Conservation (phyloP, 2,329 filamentous ascomycete genomes). For the Fusarium mangiferae region DNA sequence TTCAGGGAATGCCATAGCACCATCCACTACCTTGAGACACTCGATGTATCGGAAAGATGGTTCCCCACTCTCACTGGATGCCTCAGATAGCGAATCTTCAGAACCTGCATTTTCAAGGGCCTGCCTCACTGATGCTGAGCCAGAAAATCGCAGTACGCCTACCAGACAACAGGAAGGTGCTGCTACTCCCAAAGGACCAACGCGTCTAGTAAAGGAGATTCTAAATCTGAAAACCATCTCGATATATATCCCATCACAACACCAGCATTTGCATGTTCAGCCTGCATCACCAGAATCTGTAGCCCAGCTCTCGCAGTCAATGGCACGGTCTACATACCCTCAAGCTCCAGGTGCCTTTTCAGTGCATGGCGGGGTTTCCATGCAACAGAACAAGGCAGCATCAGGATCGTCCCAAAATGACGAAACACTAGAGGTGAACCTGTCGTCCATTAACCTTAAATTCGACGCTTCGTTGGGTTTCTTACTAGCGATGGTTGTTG, state of each 20-base stretch:
- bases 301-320: slow-evolving; percentile 44
- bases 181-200: slow-evolving; percentile 62
- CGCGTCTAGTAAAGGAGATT: slow-evolving; percentile 66
- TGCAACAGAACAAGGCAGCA: slow-evolving; percentile 5
- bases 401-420: slow-evolving; percentile 17
- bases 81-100: slow-evolving; percentile 42
- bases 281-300: slow-evolving; percentile 43
- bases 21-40: slow-evolving; percentile 4
- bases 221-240: slow-evolving; percentile 62
- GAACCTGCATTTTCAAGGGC: slow-evolving; percentile 45
- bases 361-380: slow-evolving; percentile 47
- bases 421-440: slow-evolving; percentile 57
- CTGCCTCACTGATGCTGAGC: slow-evolving; percentile 32
- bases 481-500: slow-evolving; percentile 62
- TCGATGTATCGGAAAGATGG: slow-evolving; percentile 15
- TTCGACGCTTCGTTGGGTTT: slow-evolving; percentile 68
- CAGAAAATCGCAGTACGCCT: slow-evolving; percentile 16
- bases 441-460: slow-evolving; percentile 64
- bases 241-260: slow-evolving; percentile 63
- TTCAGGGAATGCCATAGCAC: slow-evolving; percentile 12
- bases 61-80: slow-evolving; percentile 5
- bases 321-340: slow-evolving; percentile 56
- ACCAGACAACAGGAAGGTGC: slow-evolving; percentile 51
- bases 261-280: slow-evolving; percentile 56
- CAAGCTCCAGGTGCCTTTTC: slow-evolving; percentile 73